A percentile compares a stretch with the other conserved stretches of the same genome.
Evolutionary conservation across 2,329 filamentous ascomycete genomes (phyloP).

Genomic region (Coniella lustricola): DNA sequence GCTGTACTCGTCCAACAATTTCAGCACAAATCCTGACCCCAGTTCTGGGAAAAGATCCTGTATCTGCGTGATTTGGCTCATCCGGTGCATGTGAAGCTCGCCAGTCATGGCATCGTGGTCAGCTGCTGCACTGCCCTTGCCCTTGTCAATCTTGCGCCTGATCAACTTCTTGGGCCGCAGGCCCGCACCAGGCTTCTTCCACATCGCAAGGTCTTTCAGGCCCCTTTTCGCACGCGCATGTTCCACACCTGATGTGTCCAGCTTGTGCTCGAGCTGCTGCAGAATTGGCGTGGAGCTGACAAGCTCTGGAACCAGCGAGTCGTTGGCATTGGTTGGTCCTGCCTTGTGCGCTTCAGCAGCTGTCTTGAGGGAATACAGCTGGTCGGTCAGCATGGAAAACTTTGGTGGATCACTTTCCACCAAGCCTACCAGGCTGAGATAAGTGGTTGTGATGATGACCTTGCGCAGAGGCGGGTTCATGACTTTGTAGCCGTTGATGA

Average conservation of each 20-base stretch:
- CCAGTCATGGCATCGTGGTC: slow-evolving; percentile 32
- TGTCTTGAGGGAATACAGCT: slow-evolving; percentile 72
- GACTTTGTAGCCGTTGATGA: slow-evolving; percentile 58
- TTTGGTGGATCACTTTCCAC: slow-evolving; percentile 61
- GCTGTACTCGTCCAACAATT: slow-evolving; percentile 69
- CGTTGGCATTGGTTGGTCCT: slow-evolving; percentile 49
- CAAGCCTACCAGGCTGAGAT: slow-evolving; percentile 67
- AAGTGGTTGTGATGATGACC: slow-evolving; percentile 64
- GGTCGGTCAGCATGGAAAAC: slow-evolving; percentile 69
- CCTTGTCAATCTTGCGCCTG: slow-evolving; percentile 56
- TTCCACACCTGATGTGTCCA: slow-evolving; percentile 41
- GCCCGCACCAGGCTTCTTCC: slow-evolving; percentile 47
- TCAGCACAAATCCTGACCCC: slow-evolving; percentile 73
- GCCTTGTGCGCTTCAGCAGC: slow-evolving; percentile 58
- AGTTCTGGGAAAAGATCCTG: slow-evolving; percentile 89
- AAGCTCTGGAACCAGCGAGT: slow-evolving; percentile 73
- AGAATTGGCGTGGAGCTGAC: slow-evolving; percentile 75
- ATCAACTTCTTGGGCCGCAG: slow-evolving; percentile 44
- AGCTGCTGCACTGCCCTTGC: slow-evolving; percentile 44
- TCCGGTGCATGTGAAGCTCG: slow-evolving; percentile 67
- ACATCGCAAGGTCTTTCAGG: slow-evolving; percentile 52
- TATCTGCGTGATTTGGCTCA: slow-evolving; percentile 82
- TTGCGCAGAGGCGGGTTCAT: slow-evolving; percentile 58
- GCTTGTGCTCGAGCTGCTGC: slow-evolving; percentile 49
- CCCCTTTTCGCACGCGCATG: slow-evolving; percentile 53